Evolutionary conservation across 1,139 yeast genomes (phyloP), one percentile per base, ranked within the genome.

Genomic region (Pichia sp.): DNA sequence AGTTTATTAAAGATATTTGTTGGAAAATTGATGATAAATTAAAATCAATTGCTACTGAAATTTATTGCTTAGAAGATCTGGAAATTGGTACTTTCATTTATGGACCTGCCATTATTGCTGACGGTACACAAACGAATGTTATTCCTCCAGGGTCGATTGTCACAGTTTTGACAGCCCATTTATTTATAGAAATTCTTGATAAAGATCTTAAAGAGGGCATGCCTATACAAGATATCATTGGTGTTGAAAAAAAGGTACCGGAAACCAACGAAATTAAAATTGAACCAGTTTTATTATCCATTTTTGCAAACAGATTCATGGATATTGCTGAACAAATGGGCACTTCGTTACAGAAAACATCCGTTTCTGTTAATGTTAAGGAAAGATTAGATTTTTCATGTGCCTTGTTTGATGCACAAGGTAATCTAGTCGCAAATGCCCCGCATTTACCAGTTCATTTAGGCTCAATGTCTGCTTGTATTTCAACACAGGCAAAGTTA

Each of bases 101-200:
- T 3, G 97, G 96, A 0, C 97, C 97, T 3, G 87, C 95, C 0
- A 78, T 89, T 53, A 73, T 89, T 49, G 81, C 89, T 23, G 97
- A 89, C 63, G 79, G 78, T 37, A 89, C 96, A 0, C 96, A 89
- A 63, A 89, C 97, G 0, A 80, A 87, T 51, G 73, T 89, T 23
- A 74, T 89, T 23, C 87, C 87, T 25, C 94, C 95, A 1, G 64
- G 70, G 42, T 74, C 87, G 0, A 60, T 64, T n/a, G 96, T 95
- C 1, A 68, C 73, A 0, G 69, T 86, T 24, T 67, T 85, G 39
- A 65, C 76, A 4, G 69, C 79, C n/a, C 89, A 82, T 45, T 32
- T 59, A 29, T 53, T 56, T 35, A 49, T 60, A 20, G 49, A 51
- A 30, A 45, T 51, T 10, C 24, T 24, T 7, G 45, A 45, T 11